Conservation (phyloP, 371 early-diverging fungal genomes). For the Apophysomyces elegans region DNA sequence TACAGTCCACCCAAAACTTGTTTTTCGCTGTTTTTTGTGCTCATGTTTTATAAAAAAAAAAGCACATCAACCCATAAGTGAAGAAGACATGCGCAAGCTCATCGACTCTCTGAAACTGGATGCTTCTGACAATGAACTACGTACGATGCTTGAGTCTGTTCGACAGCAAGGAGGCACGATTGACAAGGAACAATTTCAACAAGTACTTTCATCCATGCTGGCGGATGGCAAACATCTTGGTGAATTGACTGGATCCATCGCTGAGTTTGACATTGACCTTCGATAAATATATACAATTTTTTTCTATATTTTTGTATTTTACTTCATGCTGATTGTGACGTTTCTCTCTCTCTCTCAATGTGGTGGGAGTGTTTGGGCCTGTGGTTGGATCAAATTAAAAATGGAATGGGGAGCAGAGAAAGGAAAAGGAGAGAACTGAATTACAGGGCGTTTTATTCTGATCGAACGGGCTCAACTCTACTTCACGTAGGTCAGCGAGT, state of each 20-base stretch:
- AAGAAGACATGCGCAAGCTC: conserved; percentile 21
- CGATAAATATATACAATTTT: not conserved
- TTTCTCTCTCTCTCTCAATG: not conserved
- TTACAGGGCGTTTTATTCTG: too few relatives aligned
- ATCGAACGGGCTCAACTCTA: too few relatives aligned
- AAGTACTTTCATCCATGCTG: conserved; percentile 15
- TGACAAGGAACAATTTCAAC: conserved; percentile 19
- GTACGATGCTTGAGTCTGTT: conserved; percentile 14
- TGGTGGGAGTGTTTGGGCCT: too few relatives aligned
- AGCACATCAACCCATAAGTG: conserved; percentile 13
- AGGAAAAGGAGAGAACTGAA: too few relatives aligned
- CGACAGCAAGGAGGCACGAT: conserved; percentile 12
- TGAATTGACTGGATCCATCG: conserved; percentile 24
- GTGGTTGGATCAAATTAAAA: too few relatives aligned
- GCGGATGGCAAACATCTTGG: conserved; percentile 19
- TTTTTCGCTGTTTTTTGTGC: too few relatives aligned
- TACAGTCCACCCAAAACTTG: too few relatives aligned
- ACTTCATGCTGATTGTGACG: not conserved
- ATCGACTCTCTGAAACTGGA: conserved; percentile 17
- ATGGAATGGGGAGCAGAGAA: too few relatives aligned
- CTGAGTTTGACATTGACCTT: conserved; percentile 24
- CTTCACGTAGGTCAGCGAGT: too few relatives aligned
- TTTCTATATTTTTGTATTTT: not conserved
- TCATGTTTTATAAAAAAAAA: too few relatives aligned
- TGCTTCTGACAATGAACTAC: conserved; percentile 16